These are phyloP conservation scores for Rosa rugosa DNA, from an alignment of 306 rosid genomes.

Conservation along the genomic window DNA sequence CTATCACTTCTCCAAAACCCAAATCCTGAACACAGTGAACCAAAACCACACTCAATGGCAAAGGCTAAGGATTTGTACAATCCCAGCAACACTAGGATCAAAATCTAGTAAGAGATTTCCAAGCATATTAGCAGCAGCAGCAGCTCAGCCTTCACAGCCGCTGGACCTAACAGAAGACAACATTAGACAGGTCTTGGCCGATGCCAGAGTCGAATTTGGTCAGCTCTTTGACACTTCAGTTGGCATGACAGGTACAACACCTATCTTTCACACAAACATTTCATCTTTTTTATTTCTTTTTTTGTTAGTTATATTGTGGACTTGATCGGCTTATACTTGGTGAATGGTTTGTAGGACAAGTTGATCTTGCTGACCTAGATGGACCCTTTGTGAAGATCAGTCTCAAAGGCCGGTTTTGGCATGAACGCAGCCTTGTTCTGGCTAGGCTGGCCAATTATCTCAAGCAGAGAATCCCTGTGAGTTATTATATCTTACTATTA, in stretches of 20 bases:
- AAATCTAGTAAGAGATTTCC: slow-evolving; percentile 17
- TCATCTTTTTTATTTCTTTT: neutral
- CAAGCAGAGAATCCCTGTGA: slow-evolving; percentile 88
- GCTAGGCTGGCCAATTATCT: slow-evolving; percentile 81
- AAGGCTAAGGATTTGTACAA: neutral
- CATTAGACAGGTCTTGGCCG: slow-evolving; percentile 54
- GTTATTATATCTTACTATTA: slow-evolving; percentile 13
- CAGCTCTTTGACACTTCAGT: slow-evolving; percentile 80
- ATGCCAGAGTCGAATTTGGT: slow-evolving; percentile 69
- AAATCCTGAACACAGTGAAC: neutral
- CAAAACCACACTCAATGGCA: neutral
- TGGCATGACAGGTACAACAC: slow-evolving; percentile 72
- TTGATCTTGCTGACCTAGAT: slow-evolving; percentile 72
- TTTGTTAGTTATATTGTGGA: neutral
- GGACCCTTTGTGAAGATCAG: slow-evolving; percentile 89
- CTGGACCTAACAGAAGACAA: slow-evolving; percentile 82
- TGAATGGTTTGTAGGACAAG: slow-evolving; percentile 46
- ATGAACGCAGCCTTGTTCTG: slow-evolving; percentile 62
- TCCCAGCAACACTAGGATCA: slow-evolving; percentile 6
- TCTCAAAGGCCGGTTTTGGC: slow-evolving; percentile 94
- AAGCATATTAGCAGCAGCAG: slow-evolving; percentile 30
- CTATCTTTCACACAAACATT: neutral
- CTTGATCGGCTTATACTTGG: neutral
- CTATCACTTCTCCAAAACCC: slow-evolving; percentile 12
- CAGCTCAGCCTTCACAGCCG: slow-evolving; percentile 47